phyloP scores from a whole-genome alignment of 139 green algal genomes.

The Tetradesmus obliquus region DNA sequence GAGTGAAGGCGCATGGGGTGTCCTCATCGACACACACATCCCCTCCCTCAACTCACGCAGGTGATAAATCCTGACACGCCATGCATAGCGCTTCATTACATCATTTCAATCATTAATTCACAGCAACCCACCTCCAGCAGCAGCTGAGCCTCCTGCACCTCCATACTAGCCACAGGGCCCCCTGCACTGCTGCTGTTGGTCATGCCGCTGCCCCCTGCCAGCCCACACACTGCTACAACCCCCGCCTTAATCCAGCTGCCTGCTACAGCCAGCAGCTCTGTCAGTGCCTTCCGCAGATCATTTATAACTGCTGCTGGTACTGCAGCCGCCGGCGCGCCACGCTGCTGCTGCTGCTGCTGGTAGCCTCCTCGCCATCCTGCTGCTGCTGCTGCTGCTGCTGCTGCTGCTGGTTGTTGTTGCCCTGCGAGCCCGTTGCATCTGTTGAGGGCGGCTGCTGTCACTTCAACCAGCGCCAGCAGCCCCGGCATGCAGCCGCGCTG shows the following conservation, averaged over 20 bases:
- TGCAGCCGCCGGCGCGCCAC: neutral
- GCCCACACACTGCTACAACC: neutral
- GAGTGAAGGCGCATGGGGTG: too few relatives aligned
- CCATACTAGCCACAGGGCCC: neutral
- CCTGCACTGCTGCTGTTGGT: neutral
- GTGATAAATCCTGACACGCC: too few relatives aligned
- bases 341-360: neutral
- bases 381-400: neutral
- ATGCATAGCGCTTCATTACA: too few relatives aligned
- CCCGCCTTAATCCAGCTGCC: constrained; percentile 21
- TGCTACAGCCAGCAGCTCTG: neutral
- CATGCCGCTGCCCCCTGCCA: neutral
- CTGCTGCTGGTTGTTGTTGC: neutral
- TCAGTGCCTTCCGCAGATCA: neutral
- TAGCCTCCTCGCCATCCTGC: neutral
- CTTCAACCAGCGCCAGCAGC: neutral
- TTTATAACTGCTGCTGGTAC: neutral
- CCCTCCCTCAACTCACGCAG: too few relatives aligned
- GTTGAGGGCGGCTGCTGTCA: neutral
- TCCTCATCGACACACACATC: too few relatives aligned
- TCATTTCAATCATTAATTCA: neutral
- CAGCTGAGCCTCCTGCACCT: constrained; percentile 2
- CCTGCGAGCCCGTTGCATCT: neutral
- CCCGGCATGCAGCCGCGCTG: constrained; percentile 28
- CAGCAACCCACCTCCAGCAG: neutral